Conservation (phyloP, 768 basidiomycete species). For the Leccinum rimulosum region DNA sequence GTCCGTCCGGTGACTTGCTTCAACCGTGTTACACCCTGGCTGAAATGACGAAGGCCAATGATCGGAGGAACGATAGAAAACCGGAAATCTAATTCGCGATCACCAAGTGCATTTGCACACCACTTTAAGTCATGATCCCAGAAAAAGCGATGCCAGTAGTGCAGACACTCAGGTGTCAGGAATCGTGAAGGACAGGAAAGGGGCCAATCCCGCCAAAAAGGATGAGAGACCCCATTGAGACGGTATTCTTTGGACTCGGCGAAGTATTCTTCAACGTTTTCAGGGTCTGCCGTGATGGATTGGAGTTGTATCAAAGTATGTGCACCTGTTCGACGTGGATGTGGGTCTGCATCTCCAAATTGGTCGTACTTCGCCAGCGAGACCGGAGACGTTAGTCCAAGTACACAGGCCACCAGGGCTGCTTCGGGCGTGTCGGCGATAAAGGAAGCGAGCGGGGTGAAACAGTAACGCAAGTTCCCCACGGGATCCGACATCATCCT, state of each 20-base stretch:
- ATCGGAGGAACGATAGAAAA: too few species aligned
- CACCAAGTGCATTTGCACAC: too few species aligned
- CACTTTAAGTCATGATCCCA: too few species aligned
- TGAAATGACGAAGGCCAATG: too few species aligned
- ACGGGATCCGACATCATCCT: neutral
- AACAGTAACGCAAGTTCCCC: neutral
- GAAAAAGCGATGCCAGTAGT: too few species aligned
- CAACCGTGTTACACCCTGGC: too few species aligned
- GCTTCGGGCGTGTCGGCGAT: neutral
- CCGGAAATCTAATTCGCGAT: too few species aligned
- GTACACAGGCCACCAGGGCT: neutral
- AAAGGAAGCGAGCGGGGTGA: neutral
- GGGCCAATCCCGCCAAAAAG: too few species aligned
- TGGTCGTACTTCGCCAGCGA: neutral
- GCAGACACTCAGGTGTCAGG: too few species aligned
- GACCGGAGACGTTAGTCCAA: neutral
- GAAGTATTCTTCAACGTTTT: neutral
- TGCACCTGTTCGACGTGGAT: neutral
- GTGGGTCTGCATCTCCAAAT: neutral
- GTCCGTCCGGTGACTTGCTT: too few species aligned
- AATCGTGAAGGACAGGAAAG: too few species aligned
- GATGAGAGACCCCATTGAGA: neutral
- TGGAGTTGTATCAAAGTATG: neutral
- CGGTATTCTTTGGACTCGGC: neutral
- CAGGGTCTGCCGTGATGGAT: neutral